phyloP scores from a whole-genome alignment of 2,329 filamentous ascomycete species.

The Zelopaecilomyces penicillatus region DNA sequence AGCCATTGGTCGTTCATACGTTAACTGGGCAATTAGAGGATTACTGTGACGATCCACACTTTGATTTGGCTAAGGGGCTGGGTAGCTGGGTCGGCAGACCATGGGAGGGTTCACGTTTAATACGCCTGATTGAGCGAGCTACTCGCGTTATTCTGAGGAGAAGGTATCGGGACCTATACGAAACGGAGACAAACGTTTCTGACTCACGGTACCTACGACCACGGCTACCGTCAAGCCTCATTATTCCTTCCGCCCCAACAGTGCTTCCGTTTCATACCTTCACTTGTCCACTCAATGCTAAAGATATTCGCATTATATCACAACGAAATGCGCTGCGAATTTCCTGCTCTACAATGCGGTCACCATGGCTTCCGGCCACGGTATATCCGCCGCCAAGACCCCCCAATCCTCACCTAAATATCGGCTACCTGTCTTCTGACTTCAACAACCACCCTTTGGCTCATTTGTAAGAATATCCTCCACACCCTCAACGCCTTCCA shows the following conservation, averaged over 20 bases:
- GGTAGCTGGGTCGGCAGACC: constrained; percentile 60
- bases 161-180: constrained; percentile 80
- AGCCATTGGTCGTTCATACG: constrained; percentile 42
- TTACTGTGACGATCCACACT: constrained; percentile 27
- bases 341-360: constrained; percentile 77
- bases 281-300: constrained; percentile 84
- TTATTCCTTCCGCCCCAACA: constrained; percentile 81
- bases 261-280: constrained; percentile 97
- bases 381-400: constrained; percentile 82
- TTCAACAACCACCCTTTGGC: constrained; percentile 98
- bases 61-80: constrained; percentile 34
- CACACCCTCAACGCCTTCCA: background rate
- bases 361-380: constrained; percentile 73
- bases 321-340: constrained; percentile 91
- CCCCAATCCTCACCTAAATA: constrained; percentile 73
- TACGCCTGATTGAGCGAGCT: constrained; percentile 77
- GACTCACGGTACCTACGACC: constrained; percentile 58
- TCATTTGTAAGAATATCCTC: constrained; percentile 54
- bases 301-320: constrained; percentile 87
- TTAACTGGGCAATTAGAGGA: constrained; percentile 39
- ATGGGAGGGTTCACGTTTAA: constrained; percentile 82
- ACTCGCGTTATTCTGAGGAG: constrained; percentile 70
- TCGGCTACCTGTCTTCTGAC: constrained; percentile 95
- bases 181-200: constrained; percentile 49
- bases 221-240: constrained; percentile 61